Conservation (phyloP, 2,329 filamentous ascomycete genomes). For the Emergomyces pasteurianus region DNA sequence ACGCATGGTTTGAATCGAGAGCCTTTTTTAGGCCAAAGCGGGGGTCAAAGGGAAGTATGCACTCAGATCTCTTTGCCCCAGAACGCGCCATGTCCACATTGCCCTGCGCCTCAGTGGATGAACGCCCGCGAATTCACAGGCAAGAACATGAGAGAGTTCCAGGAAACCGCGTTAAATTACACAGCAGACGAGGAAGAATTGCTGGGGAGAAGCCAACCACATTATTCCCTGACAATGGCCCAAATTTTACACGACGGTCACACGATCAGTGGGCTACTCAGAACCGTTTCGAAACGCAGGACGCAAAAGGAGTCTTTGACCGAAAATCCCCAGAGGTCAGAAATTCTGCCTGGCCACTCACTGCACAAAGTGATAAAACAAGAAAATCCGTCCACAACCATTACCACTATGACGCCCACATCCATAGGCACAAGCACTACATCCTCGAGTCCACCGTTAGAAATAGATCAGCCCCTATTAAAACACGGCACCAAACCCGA, state of each 20-base stretch:
- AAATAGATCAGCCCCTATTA: neutral
- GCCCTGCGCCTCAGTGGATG: slow-evolving; percentile 8
- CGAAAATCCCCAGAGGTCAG: neutral
- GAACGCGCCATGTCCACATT: slow-evolving; percentile 16
- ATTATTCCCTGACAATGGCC: neutral
- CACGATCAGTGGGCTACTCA: neutral
- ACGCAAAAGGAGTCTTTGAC: neutral
- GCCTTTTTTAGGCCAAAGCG: slow-evolving; percentile 18
- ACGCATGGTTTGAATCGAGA: neutral
- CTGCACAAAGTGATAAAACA: neutral
- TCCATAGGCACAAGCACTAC: slow-evolving; percentile 11
- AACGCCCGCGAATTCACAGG: neutral
- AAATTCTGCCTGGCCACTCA: neutral
- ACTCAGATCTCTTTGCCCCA: slow-evolving; percentile 12
- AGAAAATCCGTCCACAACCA: slow-evolving; percentile 27
- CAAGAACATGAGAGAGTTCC: neutral
- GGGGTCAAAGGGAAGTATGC: slow-evolving; percentile 1
- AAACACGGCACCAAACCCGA: neutral
- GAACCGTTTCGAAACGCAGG: neutral
- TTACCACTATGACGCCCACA: slow-evolving; percentile 26
- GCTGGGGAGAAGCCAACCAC: neutral
- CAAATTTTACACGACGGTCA: neutral
- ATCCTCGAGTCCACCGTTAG: neutral
- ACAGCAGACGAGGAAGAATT: neutral
- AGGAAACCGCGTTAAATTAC: neutral